Evolutionary conservation across 179 eudicot genomes (phyloP).

Genomic region (Silene noctiflora): DNA sequence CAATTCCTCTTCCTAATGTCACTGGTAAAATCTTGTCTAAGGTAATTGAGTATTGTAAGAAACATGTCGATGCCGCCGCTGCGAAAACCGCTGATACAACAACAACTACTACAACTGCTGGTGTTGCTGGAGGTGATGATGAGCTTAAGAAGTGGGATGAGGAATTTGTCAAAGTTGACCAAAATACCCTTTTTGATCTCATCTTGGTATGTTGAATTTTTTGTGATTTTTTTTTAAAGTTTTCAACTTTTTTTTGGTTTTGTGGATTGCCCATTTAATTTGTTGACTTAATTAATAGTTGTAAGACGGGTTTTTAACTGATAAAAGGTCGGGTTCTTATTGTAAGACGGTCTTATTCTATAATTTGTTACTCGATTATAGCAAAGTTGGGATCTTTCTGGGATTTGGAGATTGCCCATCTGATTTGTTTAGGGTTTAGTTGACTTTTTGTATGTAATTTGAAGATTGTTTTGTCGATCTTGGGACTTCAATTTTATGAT

Average conservation of each 20-base stretch:
- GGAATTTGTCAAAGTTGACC: conserved; percentile 53
- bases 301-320: background rate
- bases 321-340: too few species aligned
- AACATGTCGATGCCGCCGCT: conserved; percentile 36
- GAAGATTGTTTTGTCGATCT: background rate
- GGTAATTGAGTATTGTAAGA: conserved; percentile 60
- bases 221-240: background rate
- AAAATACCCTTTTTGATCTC: conserved; percentile 47
- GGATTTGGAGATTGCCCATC: background rate
- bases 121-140: conserved; percentile 16
- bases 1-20: conserved; percentile 50
- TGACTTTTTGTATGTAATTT: background rate
- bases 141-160: conserved; percentile 43
- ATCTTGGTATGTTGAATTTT: conserved; percentile 34
- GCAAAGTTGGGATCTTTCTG: background rate
- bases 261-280: background rate
- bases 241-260: background rate
- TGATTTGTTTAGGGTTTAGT: background rate
- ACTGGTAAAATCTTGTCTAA: conserved; percentile 42
- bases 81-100: background rate
- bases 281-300: background rate
- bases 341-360: background rate
- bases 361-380: background rate
- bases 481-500: background rate
- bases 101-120: background rate